Conservation (phyloP, 768 basidiomycete species). For the Megacollybia marginata region DNA sequence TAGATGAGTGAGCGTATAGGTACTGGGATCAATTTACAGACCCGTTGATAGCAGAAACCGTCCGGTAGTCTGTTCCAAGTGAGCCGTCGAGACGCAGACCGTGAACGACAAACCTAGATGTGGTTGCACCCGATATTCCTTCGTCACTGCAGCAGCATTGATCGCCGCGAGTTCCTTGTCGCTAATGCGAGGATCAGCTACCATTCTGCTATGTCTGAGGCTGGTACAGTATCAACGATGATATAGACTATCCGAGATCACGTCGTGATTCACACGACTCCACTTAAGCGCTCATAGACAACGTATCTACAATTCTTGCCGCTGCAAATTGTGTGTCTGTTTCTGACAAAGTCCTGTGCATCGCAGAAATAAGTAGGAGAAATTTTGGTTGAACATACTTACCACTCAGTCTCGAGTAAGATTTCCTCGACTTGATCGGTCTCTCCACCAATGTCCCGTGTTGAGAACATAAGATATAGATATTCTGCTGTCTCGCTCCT, state of each 20-base stretch:
- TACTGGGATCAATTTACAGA: slow-evolving; percentile 25
- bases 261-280: too few relatives aligned
- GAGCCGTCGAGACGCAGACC: neutral
- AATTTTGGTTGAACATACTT: slow-evolving; percentile 8
- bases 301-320: slow-evolving; percentile 2
- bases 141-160: slow-evolving; percentile 85
- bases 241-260: too few relatives aligned
- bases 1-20: slow-evolving; percentile 4
- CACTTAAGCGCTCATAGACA: too few relatives aligned
- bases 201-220: slow-evolving; percentile 26
- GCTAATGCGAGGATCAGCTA: slow-evolving; percentile 51
- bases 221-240: neutral
- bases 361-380: too few relatives aligned
- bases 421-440: slow-evolving; percentile 62
- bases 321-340: slow-evolving; percentile 32
- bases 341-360: neutral
- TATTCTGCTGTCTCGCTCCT: slow-evolving; percentile 78
- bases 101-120: slow-evolving; percentile 60
- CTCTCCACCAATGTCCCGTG: slow-evolving; percentile 56
- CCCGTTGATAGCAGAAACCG: slow-evolving; percentile 99
- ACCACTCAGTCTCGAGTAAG: slow-evolving; percentile 82
- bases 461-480: slow-evolving; percentile 71
- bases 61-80: slow-evolving; percentile 73
- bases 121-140: slow-evolving; percentile 82
- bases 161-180: slow-evolving; percentile 71